These are phyloP conservation scores for Globisporangium apiculatum DNA, from an alignment of 352 stramenopile genomes.

Conservation along the genomic window DNA sequence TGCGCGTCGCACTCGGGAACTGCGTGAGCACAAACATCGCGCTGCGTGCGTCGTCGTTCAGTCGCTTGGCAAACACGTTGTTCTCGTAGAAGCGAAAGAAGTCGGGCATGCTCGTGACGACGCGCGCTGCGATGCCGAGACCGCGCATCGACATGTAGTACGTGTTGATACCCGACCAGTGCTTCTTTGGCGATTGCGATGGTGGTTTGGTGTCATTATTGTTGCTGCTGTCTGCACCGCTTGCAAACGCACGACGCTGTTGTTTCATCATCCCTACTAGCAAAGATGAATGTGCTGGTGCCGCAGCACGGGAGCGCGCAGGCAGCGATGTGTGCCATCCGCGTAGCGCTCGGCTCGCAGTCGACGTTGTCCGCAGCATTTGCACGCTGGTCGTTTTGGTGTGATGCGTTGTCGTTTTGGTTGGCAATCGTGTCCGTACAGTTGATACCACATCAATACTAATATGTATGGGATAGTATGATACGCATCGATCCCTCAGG, in stretches of 20 bases:
- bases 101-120: slow-evolving; percentile 11
- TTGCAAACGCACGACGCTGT: not conserved
- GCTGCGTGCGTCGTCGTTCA: slow-evolving; percentile 27
- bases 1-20: slow-evolving; percentile 20
- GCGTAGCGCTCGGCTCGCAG: too few species aligned
- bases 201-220: not conserved
- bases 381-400: too few species aligned
- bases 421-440: too few species aligned
- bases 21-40: slow-evolving; percentile 49
- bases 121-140: slow-evolving; percentile 15
- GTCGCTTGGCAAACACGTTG: slow-evolving; percentile 22
- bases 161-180: slow-evolving; percentile 4
- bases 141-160: slow-evolving; percentile 10
- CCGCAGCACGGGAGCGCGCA: too few species aligned
- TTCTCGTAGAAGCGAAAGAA: slow-evolving; percentile 24
- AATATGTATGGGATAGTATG: too few species aligned
- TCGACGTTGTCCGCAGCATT: too few species aligned
- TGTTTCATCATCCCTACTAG: not conserved
- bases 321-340: too few species aligned
- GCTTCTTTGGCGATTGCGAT: not conserved
- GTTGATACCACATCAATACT: too few species aligned
- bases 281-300: too few species aligned
- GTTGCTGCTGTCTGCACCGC: not conserved
- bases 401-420: too few species aligned
- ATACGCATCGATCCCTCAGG: too few species aligned